Evolutionary conservation across 257 asterid species (phyloP), one percentile per base, ranked within the genome.

Genomic region (Primulina eburnea): DNA sequence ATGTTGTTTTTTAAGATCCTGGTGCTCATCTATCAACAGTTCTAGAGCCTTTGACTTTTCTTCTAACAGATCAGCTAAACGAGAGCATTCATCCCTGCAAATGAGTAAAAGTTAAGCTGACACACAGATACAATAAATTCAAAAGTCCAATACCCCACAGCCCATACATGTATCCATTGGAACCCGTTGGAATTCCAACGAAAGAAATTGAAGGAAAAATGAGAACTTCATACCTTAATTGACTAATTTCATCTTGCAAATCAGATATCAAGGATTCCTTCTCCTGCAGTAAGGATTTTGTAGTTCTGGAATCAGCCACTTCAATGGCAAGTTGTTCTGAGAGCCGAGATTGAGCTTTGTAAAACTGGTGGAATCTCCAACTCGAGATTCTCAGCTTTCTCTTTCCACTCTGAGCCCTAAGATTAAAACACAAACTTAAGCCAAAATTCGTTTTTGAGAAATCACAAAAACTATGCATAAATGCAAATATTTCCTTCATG

Each of bases 381-480:
- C 82, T 94, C 95, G 79, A 94, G 92, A 73, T 77, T 89, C 80
- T 90, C 99, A 79, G 90, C 91, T 64, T 90, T 94, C 73, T 90
- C 99, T 79, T 94, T 90, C 99, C 99, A 94, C 80, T 87, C 97
- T 11, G 92, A 93, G 78, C 99, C 99, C 97, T 93, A 0, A 3
- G 5, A 14, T 43, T 43, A 43, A 1, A 12, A 43, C 50, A 10
- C 34, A 32, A 43, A 43, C 2, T 12, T 43, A 1, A 43, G 18
- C 55, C 5, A 4, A 43, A 12, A 43, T 5, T 43, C 55, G 4
- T 43, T 43, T 43, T 60, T 6, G 43, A 28, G 65, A 21, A 58
- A 70, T 59, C 9, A 26, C 55, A 4, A 75, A 58, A 57, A 21
- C 21, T 30, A 30, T 32, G 34, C 34, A 32, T 32, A 32, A 32